phyloP scores from a whole-genome alignment of 202 grass and related monocot genomes.

The Alloteropsis angusta region DNA sequence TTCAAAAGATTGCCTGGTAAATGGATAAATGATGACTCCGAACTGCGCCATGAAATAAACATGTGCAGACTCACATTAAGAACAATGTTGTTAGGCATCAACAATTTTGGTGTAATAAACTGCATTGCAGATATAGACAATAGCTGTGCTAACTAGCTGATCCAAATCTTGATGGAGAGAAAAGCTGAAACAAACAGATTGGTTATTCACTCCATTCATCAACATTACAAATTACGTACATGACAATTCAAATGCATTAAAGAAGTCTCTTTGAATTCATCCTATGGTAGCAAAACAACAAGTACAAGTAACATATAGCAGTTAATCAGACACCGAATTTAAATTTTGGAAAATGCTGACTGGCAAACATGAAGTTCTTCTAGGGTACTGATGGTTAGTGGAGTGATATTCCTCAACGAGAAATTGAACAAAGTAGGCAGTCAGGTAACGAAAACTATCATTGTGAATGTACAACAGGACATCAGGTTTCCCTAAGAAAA shows the following conservation, averaged over 20 bases:
- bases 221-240: not conserved
- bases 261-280: slow-evolving; percentile 2
- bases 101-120: not conserved
- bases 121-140: not conserved
- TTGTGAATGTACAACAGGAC: not conserved
- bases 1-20: not conserved
- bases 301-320: not conserved
- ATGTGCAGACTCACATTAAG: not conserved
- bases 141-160: not conserved
- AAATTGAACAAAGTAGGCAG: not conserved
- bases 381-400: not conserved
- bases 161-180: not conserved
- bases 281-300: not conserved
- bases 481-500: not conserved
- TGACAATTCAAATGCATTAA: not conserved
- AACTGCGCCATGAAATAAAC: not conserved
- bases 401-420: not conserved
- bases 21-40: not conserved
- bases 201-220: not conserved
- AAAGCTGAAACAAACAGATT: not conserved
- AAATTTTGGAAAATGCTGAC: not conserved
- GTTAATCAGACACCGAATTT: not conserved
- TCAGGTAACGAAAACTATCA: not conserved
- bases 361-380: not conserved
- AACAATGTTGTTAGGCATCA: not conserved